Conservation (phyloP, 2,329 filamentous ascomycete species). For the Claviceps paspali region DNA sequence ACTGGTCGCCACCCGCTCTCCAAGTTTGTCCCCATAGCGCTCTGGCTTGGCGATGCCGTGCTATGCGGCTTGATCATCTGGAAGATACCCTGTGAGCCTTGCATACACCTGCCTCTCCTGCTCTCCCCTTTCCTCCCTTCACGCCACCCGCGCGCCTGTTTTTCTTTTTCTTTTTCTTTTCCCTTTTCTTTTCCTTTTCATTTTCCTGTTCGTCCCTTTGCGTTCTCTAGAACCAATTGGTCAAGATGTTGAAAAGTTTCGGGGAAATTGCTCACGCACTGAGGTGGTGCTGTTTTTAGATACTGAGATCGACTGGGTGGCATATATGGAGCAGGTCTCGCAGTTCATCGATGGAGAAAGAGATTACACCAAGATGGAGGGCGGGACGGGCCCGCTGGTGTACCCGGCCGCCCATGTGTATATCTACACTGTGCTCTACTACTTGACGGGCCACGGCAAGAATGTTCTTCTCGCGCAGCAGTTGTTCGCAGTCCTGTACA, state of each 20-base stretch:
- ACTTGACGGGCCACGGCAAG: slow-evolving; percentile 58
- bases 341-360: slow-evolving; percentile 72
- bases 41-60: slow-evolving; percentile 54
- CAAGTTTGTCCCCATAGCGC: slow-evolving; percentile 36
- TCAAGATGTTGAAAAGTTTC: too few species aligned
- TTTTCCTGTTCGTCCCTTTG: too few species aligned
- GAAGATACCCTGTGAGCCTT: slow-evolving; percentile 75
- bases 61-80: slow-evolving; percentile 63
- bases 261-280: too few species aligned
- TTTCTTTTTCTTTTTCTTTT: too few species aligned
- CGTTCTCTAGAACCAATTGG: too few species aligned
- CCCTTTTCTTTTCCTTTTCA: too few species aligned
- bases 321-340: slow-evolving; percentile 88
- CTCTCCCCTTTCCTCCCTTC: too few species aligned
- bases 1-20: slow-evolving; percentile 35
- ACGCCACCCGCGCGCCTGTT: too few species aligned
- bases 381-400: slow-evolving; percentile 82
- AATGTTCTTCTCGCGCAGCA: slow-evolving; percentile 71
- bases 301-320: slow-evolving; percentile 94
- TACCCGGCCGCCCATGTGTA: slow-evolving; percentile 93
- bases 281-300: too few species aligned
- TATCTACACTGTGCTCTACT: slow-evolving; percentile 68
- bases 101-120: too few species aligned
- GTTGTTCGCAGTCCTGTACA: slow-evolving; percentile 67
- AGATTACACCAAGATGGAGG: slow-evolving; percentile 74